Base-by-base conservation (phyloP, 2,329 filamentous ascomycete genomes). In the Penicillium sp. region DNA sequence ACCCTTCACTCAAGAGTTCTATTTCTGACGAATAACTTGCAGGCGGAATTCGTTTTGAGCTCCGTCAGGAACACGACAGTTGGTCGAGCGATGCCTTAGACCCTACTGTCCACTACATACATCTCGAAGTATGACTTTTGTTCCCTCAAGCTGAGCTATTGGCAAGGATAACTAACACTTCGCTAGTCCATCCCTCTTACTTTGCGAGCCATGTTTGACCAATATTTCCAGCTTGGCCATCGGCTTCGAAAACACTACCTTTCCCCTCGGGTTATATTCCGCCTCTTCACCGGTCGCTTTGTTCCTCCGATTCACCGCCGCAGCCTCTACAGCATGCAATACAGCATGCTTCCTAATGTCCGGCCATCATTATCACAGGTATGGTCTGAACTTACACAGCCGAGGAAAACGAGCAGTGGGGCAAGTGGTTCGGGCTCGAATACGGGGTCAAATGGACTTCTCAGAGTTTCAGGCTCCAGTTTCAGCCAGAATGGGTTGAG, bases 211-310 rank as follows among this genome's bases (percentile, higher is more conserved):
- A 98, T 98, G 88, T 98, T 99, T 78, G 88, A 96, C 64, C 93
- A 98, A 72, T 99, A 99, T 79, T 97, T 96, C 73, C 93, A 97
- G 76, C 92, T 99, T 71, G 93, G 91, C 30, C 88, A 91, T 66
- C 92, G 95, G 52, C 92, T 99, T 65, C 90, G 92, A 61, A 97
- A 96, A 76, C 95, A 99, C 79, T 99, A 99, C 76, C 84, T 98
- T 48, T 94, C 93, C 0, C 92, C 92, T 0, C 87, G 89, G 15
- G 96, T 99, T 21, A 86, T 98, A 52, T 84, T 97, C 45, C 95
- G 92, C 70, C 88, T 99, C 2, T 83, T 93, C 26, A 96, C 92
- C 0, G 95, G 95, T 62, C 91, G 91, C 64, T 97, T 97, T 67
- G 93, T 98, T 1, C 95, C 94, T 13, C 94, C 96, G 0, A 96